Base-by-base conservation (phyloP, 768 basidiomycete species). In the Cystoderma amianthinum region DNA sequence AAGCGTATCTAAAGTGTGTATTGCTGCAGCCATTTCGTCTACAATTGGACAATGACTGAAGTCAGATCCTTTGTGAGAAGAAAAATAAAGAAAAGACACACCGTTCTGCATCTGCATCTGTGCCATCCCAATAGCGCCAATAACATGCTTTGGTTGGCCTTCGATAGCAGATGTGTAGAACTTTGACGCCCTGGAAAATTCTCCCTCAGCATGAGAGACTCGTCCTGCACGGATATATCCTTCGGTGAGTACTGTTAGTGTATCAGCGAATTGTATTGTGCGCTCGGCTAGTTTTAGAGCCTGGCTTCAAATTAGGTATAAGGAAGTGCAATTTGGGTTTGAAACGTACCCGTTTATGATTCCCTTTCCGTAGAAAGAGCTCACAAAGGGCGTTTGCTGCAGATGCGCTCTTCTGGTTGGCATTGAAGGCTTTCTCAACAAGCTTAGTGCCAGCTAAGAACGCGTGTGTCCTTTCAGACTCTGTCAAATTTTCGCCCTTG, bases 251-350 rank as follows among this genome's bases (percentile, higher is more conserved):
- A 95, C 67, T 0, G 87, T 73, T 22, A 90, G 68, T 0, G 87
- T 91, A 52, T 98, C 95, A 0, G 94, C 86, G 53, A 88, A 96
- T 56, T 97, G 93, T 30, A 98, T 82, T 0, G 93, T 85, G 39
- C 93, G 78, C 53, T 98, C 96, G 17, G 92, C 93, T 15, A 98
- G 68, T 67, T 98, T 99, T 33, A 95, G 59, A 0, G 92, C 90
- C 82, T 92, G 42, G 1, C 34, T 20, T 15, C 41, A 16, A 15
- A 39, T 33, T 44, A 47, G 40, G 36, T 38, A 9, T 10, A 18
- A 22, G 13, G 13, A 11, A 17, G 23, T 30, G 23, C 17, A 23
- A 19, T 17, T 38, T 23, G 23, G 22, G 12, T 38, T 10, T 28
- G n/a, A 9, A 3, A 58, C 69, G 28, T 45, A 82, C 90, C 47